Conservation (phyloP, 441 rosid genomes). For the Populus hybrid region DNA sequence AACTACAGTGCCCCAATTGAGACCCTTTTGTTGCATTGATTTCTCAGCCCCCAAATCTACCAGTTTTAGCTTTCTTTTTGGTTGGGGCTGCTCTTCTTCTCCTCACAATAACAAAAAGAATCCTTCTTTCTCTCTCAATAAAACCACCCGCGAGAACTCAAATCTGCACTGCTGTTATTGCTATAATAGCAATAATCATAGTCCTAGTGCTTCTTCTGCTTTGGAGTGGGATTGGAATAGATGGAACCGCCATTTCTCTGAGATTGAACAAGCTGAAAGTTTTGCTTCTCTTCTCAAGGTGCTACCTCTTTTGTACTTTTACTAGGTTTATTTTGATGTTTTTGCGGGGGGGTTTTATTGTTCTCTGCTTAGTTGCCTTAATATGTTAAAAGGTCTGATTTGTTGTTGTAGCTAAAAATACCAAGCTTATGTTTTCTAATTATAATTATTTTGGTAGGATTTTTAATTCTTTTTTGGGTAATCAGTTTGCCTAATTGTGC, state of each 20-base stretch:
- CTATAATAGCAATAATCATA: constrained; percentile 18
- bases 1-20: constrained; percentile 33
- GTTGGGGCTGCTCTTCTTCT: constrained; percentile 18
- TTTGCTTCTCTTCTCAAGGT: constrained; percentile 80
- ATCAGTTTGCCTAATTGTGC: neutral
- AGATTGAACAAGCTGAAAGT: constrained; percentile 73
- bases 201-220: constrained; percentile 29
- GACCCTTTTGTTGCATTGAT: constrained; percentile 31
- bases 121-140: constrained; percentile 14
- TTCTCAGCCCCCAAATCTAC: constrained; percentile 41
- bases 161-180: constrained; percentile 39
- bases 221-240: constrained; percentile 87
- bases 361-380: neutral
- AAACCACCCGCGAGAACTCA: constrained; percentile 29
- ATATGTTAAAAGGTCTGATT: neutral
- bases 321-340: neutral
- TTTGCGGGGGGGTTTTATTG: neutral
- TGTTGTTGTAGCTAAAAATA: neutral
- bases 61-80: constrained; percentile 35
- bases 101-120: neutral
- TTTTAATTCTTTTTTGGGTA: neutral
- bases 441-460: neutral
- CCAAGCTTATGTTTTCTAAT: neutral
- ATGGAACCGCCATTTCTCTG: constrained; percentile 84
- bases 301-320: constrained; percentile 1